Evolutionary conservation across 257 asterid species (phyloP).

Genomic region (Gynochthodes officinalis): DNA sequence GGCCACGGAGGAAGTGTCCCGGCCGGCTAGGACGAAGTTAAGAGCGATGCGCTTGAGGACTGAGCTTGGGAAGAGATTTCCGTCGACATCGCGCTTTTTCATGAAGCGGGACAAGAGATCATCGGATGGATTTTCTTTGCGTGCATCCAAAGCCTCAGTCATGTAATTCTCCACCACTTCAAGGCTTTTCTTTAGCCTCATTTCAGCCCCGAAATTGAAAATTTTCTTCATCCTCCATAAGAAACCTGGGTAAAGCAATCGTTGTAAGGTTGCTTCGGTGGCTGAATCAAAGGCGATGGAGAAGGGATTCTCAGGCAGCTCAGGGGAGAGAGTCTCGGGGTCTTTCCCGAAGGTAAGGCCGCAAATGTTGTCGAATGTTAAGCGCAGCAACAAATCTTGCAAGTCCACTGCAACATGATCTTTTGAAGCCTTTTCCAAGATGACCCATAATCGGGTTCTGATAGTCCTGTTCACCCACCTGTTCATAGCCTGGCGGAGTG

Average conservation of each 20-base stretch:
- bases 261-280: slow-evolving; percentile 75
- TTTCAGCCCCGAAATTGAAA: slow-evolving; percentile 54
- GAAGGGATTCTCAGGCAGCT: slow-evolving; percentile 71
- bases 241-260: slow-evolving; percentile 64
- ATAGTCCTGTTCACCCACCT: slow-evolving; percentile 91
- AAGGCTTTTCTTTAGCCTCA: slow-evolving; percentile 43
- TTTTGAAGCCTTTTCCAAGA: slow-evolving; percentile 54
- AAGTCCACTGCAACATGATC: slow-evolving; percentile 50
- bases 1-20: slow-evolving; percentile 89
- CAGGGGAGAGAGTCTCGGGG: slow-evolving; percentile 73
- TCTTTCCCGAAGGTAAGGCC: slow-evolving; percentile 85
- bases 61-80: slow-evolving; percentile 41
- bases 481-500: slow-evolving; percentile 88
- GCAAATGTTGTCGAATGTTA: slow-evolving; percentile 80
- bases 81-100: slow-evolving; percentile 60
- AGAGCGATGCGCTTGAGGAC: slow-evolving; percentile 71
- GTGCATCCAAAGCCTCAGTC: slow-evolving; percentile 60
- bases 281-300: slow-evolving; percentile 76
- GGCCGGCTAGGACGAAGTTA: slow-evolving; percentile 76
- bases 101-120: slow-evolving; percentile 75
- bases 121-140: slow-evolving; percentile 63
- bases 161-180: slow-evolving; percentile 69
- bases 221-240: slow-evolving; percentile 70
- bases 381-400: slow-evolving; percentile 64
- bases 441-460: slow-evolving; percentile 65